Evolutionary conservation across 1,284 basidiomycete species (phyloP).

Genomic region (Cutaneotrichosporon sp.): DNA sequence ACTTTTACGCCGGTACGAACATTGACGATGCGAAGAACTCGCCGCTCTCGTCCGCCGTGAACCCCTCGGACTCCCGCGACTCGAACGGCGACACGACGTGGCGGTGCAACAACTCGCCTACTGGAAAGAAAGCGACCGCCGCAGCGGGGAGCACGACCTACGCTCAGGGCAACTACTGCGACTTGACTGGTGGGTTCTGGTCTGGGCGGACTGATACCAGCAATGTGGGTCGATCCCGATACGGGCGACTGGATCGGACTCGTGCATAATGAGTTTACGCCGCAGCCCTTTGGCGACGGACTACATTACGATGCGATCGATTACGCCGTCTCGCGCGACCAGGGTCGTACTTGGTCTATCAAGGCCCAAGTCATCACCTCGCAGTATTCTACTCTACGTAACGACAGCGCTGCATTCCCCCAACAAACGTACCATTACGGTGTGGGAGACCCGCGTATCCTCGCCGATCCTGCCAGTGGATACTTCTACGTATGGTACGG

Average conservation of each 20-base stretch:
- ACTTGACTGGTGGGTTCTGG: too few species aligned
- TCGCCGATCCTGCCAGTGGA: conserved; percentile 10
- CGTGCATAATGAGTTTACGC: too few species aligned
- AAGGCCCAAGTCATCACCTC: conserved; percentile 16
- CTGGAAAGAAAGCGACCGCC: conserved; percentile 16
- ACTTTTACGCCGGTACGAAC: conserved; percentile 13
- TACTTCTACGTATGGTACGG: conserved; percentile 25
- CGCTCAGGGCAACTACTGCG: too few species aligned
- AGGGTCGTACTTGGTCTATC: conserved; percentile 22
- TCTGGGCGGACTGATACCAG: too few species aligned
- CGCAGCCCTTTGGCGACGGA: too few species aligned
- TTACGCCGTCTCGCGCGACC: conserved; percentile 14
- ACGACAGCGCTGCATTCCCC: conserved; percentile 14
- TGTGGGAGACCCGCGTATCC: conserved; percentile 23
- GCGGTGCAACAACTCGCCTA: conserved; percentile 21
- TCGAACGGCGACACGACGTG: conserved; percentile 21
- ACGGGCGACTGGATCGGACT: too few species aligned
- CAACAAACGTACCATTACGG: conserved; percentile 19
- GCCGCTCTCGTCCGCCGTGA: not conserved
- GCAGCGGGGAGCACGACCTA: too few species aligned
- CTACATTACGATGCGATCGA: conserved; percentile 26
- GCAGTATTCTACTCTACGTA: conserved; percentile 16
- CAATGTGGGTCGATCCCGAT: too few species aligned
- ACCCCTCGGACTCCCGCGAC: conserved; percentile 18
- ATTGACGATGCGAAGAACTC: conserved; percentile 11